Base-by-base conservation (phyloP, 225 moss, liverwort and hornwort genomes). In the Pleurozium schreberi region DNA sequence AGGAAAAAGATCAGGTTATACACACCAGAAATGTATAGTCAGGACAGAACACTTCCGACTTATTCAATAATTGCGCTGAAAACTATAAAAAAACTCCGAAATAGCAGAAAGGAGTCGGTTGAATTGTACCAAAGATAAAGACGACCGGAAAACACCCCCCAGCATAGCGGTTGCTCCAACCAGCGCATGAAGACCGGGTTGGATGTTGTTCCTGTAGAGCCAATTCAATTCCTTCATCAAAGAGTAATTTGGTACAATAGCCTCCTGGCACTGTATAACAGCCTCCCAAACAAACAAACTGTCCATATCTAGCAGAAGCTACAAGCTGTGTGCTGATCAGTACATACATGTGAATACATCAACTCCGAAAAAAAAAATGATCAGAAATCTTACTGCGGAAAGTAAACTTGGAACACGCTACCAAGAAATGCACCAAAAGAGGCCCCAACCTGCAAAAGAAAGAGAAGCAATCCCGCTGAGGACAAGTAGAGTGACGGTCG, bases 81-180 rank as follows among this genome's bases (percentile, higher is more conserved):
- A 47, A 85, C 33, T 75, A 65, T 34, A 45, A 53, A 82, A 68
- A 26, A 66, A 50, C 52, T 82, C 63, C 21, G 31, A 53, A 47
- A 66, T 49, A 80, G 80, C 31, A 70, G 40, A 55, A 6, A 79
- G 34, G 70, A 70, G 80, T 30, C 11, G 36, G 75, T 43, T 82
- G 34, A 84, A 75, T 73, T 71, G 63, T 92, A 96, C 97, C 91
- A 97, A 91, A 77, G 96, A 96, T 61, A 97, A 94, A 57, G 97
- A 97, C 67, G 97, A 92, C 53, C 97, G 95, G 87, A 97, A 97
- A 79, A 97, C 95, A 65, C 96, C 96, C 74, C 94, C 95, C 66
- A 97, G 89, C 97, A 97, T 97, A 69, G 96, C 95, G 83, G 96
- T 93, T 81, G 97, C 94, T 81, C 97, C 97, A 65, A 97, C 95